These are phyloP conservation scores for Botrytis tulipae DNA, from an alignment of 2,329 filamentous ascomycete species.

Conservation along the genomic window DNA sequence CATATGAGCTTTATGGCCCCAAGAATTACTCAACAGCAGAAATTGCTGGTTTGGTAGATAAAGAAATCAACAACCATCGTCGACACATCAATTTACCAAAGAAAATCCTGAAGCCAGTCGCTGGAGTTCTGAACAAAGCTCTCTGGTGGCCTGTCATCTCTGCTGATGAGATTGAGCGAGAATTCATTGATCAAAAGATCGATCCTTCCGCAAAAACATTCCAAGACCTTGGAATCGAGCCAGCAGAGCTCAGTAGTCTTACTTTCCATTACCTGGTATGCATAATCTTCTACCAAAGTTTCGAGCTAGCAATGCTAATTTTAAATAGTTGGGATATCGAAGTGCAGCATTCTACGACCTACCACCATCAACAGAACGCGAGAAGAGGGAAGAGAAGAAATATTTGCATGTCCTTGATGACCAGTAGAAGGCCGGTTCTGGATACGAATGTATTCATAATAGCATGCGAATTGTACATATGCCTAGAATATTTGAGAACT, in stretches of 20 bases:
- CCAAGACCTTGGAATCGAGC: slow-evolving; percentile 86
- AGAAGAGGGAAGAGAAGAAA: slow-evolving; percentile 93
- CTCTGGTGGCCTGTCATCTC: slow-evolving; percentile 89
- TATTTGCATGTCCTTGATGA: slow-evolving; percentile 93
- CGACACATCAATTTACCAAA: slow-evolving; percentile 91
- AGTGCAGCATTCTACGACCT: slow-evolving; percentile 88
- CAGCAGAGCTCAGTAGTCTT: slow-evolving; percentile 78
- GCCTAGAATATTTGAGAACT: slow-evolving; percentile 18
- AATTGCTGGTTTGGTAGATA: slow-evolving; percentile 83
- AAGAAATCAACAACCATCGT: slow-evolving; percentile 86
- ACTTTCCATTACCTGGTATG: slow-evolving; percentile 90
- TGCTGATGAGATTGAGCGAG: slow-evolving; percentile 82
- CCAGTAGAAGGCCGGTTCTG: slow-evolving; percentile 54
- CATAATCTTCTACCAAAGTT: neutral
- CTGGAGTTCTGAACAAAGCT: slow-evolving; percentile 71
- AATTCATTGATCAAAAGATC: slow-evolving; percentile 91
- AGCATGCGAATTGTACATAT: slow-evolving; percentile 41
- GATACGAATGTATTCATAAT: slow-evolving; percentile 20
- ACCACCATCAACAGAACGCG: slow-evolving; percentile 89
- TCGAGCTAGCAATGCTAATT: neutral
- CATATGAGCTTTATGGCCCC: slow-evolving; percentile 91
- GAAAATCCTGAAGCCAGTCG: slow-evolving; percentile 70
- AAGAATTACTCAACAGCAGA: slow-evolving; percentile 88
- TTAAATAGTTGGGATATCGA: slow-evolving; percentile 76
- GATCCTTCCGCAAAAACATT: slow-evolving; percentile 93